Percentiles rank a stretch among this genome's conserved stretches.
These are phyloP conservation scores for Trametes cubensis DNA, from an alignment of 768 basidiomycete species.

Conservation along the genomic window DNA sequence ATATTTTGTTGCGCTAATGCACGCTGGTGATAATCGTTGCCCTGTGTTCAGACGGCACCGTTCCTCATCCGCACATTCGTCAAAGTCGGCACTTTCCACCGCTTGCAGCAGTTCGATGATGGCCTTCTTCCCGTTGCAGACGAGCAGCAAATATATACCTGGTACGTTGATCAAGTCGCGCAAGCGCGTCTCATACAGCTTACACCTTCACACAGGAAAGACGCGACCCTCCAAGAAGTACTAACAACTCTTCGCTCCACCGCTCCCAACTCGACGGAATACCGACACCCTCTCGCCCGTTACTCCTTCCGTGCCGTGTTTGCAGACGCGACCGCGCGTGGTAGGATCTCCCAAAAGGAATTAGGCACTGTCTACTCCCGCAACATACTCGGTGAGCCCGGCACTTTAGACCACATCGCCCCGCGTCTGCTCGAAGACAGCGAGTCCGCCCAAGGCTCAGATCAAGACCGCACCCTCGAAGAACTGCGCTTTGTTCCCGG, in stretches of 20 bases:
- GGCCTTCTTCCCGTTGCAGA: conserved; percentile 75
- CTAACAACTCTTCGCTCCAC: conserved; percentile 75
- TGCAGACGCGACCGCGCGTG: conserved; percentile 72
- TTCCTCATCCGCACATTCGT: conserved; percentile 84
- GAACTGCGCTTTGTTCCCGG: conserved; percentile 81
- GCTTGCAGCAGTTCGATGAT: conserved; percentile 75
- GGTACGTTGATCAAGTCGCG: conserved; percentile 47
- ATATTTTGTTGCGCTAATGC: background rate
- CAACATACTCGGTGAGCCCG: conserved; percentile 83
- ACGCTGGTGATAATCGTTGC: too few relatives aligned
- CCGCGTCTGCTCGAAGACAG: conserved; percentile 61
- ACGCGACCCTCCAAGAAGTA: conserved; percentile 79
- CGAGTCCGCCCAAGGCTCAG: conserved; percentile 28
- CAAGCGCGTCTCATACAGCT: background rate
- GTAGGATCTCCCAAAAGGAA: conserved; percentile 74
- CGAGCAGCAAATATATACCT: conserved; percentile 82
- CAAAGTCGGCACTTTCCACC: conserved; percentile 79
- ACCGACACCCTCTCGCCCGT: conserved; percentile 79
- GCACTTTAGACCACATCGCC: conserved; percentile 57
- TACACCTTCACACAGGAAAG: conserved; percentile 56
- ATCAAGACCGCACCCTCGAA: conserved; percentile 67
- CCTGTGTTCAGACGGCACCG: conserved; percentile 60
- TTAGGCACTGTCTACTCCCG: conserved; percentile 82
- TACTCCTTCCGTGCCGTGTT: conserved; percentile 82
- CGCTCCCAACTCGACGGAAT: conserved; percentile 68